Base-by-base conservation (phyloP, 768 basidiomycete species). In the Suillus luteus region DNA sequence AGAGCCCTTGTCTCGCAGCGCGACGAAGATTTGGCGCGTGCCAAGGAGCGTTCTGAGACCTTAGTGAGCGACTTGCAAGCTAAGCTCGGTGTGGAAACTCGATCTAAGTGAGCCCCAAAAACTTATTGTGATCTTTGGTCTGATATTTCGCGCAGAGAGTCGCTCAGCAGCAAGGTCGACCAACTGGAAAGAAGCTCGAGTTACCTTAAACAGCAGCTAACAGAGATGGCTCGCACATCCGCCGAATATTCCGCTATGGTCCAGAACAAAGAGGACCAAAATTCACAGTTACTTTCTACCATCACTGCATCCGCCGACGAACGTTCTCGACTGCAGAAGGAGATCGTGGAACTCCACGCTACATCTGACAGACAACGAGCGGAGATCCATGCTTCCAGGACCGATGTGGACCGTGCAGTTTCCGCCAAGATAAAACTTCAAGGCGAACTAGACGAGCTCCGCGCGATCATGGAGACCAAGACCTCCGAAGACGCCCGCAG, bases 401-500 rank as follows among this genome's bases (percentile, higher is more conserved):
- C 82, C 38, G 87, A 86, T 55, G 51, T 76, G 73, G 73, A 88
- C 75, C 78, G 83, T 41, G 75, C 78, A 2, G 72, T 77, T 11
- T 68, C 67, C 5, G 77, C 82, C 3, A 86, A 85, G 33, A 78
- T 78, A 33, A 91, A 88, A 69, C 79, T 96, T 2, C 88, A 93
- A 69, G 84, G 82, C 46, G 96, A 97, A 75, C 79, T 97, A 12
- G 95, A 96, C 69, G 90, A 93, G 65, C 81, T 99, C 9, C 89
- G 95, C 8, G 79, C 85, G n/a, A 78, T 92, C 15, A 85, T 97
- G 79, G 88, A 89, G 54, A 91, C 92, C 1, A 97, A 95, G 74
- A 85, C 89, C 0, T 89, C 87, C 31, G 95, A 98, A 73, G 95
- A 95, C 70, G 90, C 86, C 10, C 88, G 89, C 37, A 85, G 92